Base-by-base conservation (phyloP, 2,329 filamentous ascomycete genomes). In the Aspergillus sp. region DNA sequence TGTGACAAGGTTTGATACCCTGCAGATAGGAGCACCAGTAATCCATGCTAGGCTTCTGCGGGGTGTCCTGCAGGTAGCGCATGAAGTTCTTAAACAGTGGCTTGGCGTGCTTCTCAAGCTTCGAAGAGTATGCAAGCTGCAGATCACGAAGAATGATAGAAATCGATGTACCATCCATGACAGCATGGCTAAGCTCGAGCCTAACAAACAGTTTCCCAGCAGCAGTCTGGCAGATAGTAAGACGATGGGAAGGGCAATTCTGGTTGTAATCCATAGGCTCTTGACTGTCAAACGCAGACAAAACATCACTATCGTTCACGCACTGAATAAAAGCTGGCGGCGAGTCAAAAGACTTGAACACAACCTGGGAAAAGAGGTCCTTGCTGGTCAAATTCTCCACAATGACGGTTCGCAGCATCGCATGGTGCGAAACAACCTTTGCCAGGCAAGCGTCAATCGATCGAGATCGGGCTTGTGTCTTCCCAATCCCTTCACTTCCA, bases 221-320 rank as follows among this genome's bases (percentile, higher is more conserved):
- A 4, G 55, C 56, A 7, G 69, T 72, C 50, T 69, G 64, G 43
- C 70, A 74, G 29, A 76, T 62, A 1, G 64, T 71, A 37, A 76
- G 64, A 5, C 67, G 66, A 52, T 77, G 70, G 27, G 73, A 67
- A 4, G 74, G 67, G 7, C 62, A 47, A 5, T 44, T 37, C 7
- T 57, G 42, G 26, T 52, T 52, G 38, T 65, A 62, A 3, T 52
- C 35, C 37, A 59, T 52, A 5, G 57, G 53, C 1, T 45, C 33
- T 38, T 66, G 59, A 2, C 47, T 53, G 19, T 68, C 55, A 10
- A 69, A 54, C 0, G 52, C 56, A 5, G 49, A 37, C 5, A 67
- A 43, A 5, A 61, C 61, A 35, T 62, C 62, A 8, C 41, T 45
- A 4, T 67, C 57, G 5, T 50, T 50, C 5, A 49, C 43, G 27